Base-by-base conservation (phyloP, 1,139 yeast genomes). In the Blastobotrys illinoisensis region DNA sequence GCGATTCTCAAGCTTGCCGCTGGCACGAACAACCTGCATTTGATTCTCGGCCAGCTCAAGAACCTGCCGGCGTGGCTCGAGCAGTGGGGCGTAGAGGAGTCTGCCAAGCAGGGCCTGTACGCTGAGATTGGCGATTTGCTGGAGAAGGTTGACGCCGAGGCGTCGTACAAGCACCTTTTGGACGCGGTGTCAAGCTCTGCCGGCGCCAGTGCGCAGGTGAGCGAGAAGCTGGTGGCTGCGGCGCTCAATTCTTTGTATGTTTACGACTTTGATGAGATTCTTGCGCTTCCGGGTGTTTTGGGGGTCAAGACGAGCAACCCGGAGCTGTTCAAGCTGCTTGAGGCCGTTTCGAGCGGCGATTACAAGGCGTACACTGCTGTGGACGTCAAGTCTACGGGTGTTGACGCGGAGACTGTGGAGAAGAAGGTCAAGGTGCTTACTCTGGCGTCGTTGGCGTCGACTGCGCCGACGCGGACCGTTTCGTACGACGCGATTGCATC, bases 41-140 rank as follows among this genome's bases (percentile, higher is more conserved):
- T 70, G 57, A 62, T 74, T 46, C 66, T 67, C 5, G 51, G 47
- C 24, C 77, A 75, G 63, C 67, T 75, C 50, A 63, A 66, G 54
- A 64, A 69, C 57, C 64, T 74, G 53, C 67, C 70, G 26, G 60
- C 64, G 52, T 75, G 78, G 78, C 64, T 73, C 51, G 58, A 59
- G 23, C 69, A 68, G 54, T 75, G 78, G 78, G 59, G 62, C 32
- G 63, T 66, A 24, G 60, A 62, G 47, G 62, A 58, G 44, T 66
- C 65, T 13, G 62, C 59, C 44, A 67, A 66, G 54, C 62, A 60
- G 46, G 63, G 63, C 40, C 58, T 71, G 9, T 69, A 67, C 56
- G 47, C 60, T 53, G 62, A 62, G 50, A 62, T 71, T 53, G 63
- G 71, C 54, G 58, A 56, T n/a, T 60, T 62, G 11, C 57, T 69